phyloP scores from a whole-genome alignment of 371 early-diverging fungal species.

The Mortierella sp. region DNA sequence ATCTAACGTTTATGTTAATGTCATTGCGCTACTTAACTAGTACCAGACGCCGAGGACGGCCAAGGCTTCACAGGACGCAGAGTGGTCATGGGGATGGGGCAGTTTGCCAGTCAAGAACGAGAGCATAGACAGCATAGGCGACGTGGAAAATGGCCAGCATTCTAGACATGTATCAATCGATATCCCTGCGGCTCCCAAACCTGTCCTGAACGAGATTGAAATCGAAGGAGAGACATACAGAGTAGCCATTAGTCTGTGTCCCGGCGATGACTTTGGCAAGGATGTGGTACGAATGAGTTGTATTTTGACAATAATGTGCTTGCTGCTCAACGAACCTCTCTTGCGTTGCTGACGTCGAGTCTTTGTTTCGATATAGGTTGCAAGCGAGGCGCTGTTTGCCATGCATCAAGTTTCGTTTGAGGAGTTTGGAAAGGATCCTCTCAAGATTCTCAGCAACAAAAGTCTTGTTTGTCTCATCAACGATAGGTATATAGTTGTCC shows the following conservation, averaged over 20 bases:
- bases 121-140: conserved; percentile 21
- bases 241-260: conserved; percentile 57
- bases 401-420: conserved; percentile 71
- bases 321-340: neutral
- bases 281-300: conserved; percentile 34
- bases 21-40: neutral
- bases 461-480: conserved; percentile 76
- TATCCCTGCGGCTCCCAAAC: conserved; percentile 23
- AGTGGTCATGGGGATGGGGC: conserved; percentile 61
- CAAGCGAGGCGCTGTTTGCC: conserved; percentile 72
- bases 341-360: neutral
- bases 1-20: neutral
- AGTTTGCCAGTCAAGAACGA: conserved; percentile 57
- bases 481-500: conserved; percentile 54
- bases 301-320: neutral
- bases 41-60: conserved; percentile 39
- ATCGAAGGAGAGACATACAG: conserved; percentile 43
- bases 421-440: conserved; percentile 74
- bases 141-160: conserved; percentile 16
- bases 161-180: conserved; percentile 28
- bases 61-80: conserved; percentile 27
- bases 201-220: conserved; percentile 38
- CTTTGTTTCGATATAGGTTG: conserved; percentile 20
- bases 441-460: conserved; percentile 71
- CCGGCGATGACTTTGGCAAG: conserved; percentile 54